Evolutionary conservation across 768 basidiomycete species (phyloP), one percentile per base, ranked within the genome.

Genomic region (Glaciozyma antarctica): DNA sequence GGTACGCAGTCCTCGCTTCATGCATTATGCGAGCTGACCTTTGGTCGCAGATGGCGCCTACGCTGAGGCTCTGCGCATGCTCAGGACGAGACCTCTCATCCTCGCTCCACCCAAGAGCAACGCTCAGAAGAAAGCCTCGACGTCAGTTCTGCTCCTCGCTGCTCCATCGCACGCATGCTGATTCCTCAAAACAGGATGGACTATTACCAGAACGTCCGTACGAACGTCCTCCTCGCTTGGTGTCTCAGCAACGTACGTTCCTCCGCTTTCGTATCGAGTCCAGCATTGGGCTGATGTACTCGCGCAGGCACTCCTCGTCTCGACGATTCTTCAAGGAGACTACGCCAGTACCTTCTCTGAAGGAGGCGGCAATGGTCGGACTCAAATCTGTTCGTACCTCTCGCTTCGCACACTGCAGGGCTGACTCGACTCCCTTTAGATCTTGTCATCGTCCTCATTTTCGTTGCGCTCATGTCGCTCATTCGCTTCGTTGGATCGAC

Each of bases 111-210:
- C 73, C 3, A 68, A 73, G 17, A 68, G 63, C 28, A 60, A 68
- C 34, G 71, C 68, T 30, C 61, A 72, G 61, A 72, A 74, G 34
- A 77, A 77, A 61, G 66, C 66, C 22, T 62, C 61, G 9, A 60
- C 87, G 15, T 86, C 85, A 73, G 88, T 90, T 92, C 91, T 77
- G 91, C 75, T 88, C 89, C 1, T 85, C 85, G 72, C 88, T 92
- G 61, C 90, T 89, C 10, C 90, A 91, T 77, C 87, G 81, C 54
- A 54, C 9, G 17, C 17, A 78, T 24, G 28, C 17, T 58, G 55
- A 43, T 12, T 12, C 13, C 38, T 13, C 38, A 41, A 41, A 13
- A 12, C 38, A 41, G 38, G 38, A 41, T 41, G 38, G 38, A 41
- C 38, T 41, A 41, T 13, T 41, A 22, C 7, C n/a, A 17, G 26